Percentiles rank a stretch among this genome's conserved stretches.
Evolutionary conservation across 495 filamentous ascomycete genomes (phyloP).

Genomic region (Penicillium turbatum): DNA sequence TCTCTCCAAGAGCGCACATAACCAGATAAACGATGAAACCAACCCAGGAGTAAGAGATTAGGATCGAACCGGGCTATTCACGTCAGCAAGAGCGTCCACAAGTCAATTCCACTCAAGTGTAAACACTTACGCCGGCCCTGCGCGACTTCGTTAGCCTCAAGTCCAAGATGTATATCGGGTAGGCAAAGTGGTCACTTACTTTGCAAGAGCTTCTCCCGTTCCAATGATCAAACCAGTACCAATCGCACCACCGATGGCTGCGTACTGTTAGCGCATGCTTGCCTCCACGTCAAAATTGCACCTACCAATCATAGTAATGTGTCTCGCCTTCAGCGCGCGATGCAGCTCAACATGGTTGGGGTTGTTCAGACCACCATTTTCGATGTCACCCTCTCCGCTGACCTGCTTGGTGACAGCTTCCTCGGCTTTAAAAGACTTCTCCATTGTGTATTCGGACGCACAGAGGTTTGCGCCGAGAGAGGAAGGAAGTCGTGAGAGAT

Average conservation of each 20-base stretch:
- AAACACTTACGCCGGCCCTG: slow-evolving; percentile 37
- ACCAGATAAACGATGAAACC: slow-evolving; percentile 61
- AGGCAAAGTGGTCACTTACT: slow-evolving; percentile 24
- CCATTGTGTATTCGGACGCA: slow-evolving; percentile 4
- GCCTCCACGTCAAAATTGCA: not conserved
- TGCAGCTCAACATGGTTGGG: slow-evolving; percentile 47
- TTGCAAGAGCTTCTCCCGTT: slow-evolving; percentile 61
- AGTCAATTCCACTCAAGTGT: not conserved
- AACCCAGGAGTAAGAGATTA: slow-evolving; percentile 64
- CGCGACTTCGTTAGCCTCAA: not conserved
- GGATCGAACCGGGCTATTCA: slow-evolving; percentile 58
- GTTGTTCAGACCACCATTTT: slow-evolving; percentile 24
- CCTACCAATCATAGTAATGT: slow-evolving; percentile 76
- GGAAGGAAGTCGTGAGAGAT: not conserved
- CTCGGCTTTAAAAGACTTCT: slow-evolving; percentile 10
- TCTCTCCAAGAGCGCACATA: slow-evolving; percentile 64
- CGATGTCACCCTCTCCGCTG: slow-evolving; percentile 25
- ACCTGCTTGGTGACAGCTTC: slow-evolving; percentile 9
- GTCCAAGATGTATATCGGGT: not conserved
- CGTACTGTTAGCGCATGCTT: not conserved
- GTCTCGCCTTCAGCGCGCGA: slow-evolving; percentile 67
- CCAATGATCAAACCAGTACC: slow-evolving; percentile 69
- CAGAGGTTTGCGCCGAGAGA: not conserved
- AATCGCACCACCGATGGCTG: slow-evolving; percentile 81
- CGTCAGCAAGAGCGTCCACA: slow-evolving; percentile 11